Evolutionary conservation across 2,329 filamentous ascomycete genomes (phyloP).

Genomic region (Didymella keratinophila): DNA sequence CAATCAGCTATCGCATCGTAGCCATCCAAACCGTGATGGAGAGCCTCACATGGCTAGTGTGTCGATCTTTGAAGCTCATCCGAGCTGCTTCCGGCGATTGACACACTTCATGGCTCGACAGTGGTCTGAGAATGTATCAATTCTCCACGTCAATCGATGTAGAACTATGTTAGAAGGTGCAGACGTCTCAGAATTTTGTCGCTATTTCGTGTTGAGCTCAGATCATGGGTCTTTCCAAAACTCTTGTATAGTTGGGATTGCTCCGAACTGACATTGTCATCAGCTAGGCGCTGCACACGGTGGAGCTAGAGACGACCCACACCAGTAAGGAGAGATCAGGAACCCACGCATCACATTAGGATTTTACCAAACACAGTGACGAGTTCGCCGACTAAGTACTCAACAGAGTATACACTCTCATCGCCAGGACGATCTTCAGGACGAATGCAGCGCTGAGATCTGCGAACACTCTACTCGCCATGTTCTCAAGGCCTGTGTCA

Average conservation of each 20-base stretch:
- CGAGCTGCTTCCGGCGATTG: neutral
- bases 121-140: neutral
- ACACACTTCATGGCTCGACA: neutral
- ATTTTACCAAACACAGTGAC: neutral
- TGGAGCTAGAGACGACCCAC: neutral
- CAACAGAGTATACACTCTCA: neutral
- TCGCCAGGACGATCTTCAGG: neutral
- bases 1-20: neutral
- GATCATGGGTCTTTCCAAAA: neutral
- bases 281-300: neutral
- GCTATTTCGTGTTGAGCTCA: neutral
- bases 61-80: neutral
- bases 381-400: neutral
- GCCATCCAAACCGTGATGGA: neutral
- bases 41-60: neutral
- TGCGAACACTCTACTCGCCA: neutral
- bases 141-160: neutral
- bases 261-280: neutral
- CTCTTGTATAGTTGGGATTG: neutral
- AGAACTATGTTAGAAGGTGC: neutral
- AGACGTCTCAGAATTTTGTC: neutral
- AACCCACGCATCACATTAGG: neutral
- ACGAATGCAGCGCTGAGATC: neutral
- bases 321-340: neutral
- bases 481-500: neutral